These are phyloP conservation scores for Solanum stenotomum DNA, from an alignment of 257 asterid genomes.

Conservation along the genomic window DNA sequence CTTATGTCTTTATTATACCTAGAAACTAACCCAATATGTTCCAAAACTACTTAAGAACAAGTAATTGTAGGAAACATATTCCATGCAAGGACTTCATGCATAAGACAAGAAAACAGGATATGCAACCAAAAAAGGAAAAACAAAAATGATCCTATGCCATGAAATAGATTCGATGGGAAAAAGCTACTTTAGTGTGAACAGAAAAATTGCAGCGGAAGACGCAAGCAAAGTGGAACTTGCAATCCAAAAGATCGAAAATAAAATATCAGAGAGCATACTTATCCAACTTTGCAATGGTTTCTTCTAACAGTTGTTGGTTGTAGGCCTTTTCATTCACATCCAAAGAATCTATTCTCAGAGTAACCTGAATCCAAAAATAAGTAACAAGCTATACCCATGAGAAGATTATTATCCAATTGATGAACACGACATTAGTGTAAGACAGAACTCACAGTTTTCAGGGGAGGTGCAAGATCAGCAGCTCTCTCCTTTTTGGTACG, in stretches of 20 bases:
- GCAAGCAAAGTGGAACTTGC: not conserved
- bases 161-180: not conserved
- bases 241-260: not conserved
- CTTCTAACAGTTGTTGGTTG: conserved; percentile 29
- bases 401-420: not conserved
- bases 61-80: not conserved
- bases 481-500: conserved; percentile 93
- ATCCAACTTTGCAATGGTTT: conserved; percentile 73
- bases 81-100: not conserved
- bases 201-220: not conserved
- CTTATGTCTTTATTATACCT: not conserved
- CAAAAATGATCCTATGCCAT: not conserved
- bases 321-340: conserved; percentile 72
- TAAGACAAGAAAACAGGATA: not conserved
- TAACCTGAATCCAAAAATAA: conserved; percentile 35
- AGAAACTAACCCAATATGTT: not conserved
- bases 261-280: conserved; percentile 33
- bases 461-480: conserved; percentile 86
- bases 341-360: conserved; percentile 56
- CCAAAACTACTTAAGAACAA: not conserved
- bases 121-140: not conserved
- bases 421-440: not conserved
- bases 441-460: conserved; percentile 39
- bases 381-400: not conserved
- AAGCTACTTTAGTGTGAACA: not conserved